A percentile compares a stretch with the other conserved stretches of the same genome.
These are phyloP conservation scores for Russula ochroleuca DNA, from an alignment of 768 basidiomycete genomes.

Conservation along the genomic window DNA sequence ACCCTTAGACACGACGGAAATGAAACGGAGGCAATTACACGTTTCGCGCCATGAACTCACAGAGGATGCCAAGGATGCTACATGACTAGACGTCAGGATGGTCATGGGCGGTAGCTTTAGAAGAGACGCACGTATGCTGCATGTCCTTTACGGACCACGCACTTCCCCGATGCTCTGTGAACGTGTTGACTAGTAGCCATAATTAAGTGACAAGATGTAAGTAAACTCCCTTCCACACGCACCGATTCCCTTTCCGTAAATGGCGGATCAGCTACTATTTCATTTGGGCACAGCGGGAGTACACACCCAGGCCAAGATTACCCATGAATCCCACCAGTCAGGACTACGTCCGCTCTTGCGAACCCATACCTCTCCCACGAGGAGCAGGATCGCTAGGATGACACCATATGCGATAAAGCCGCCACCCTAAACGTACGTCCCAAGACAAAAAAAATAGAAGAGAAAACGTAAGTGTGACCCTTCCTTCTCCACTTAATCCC, in stretches of 20 bases:
- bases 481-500: background rate
- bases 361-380: conserved; percentile 76
- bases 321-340: conserved; percentile 85
- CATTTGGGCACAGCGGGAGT: background rate
- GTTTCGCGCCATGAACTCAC: conserved; percentile 39
- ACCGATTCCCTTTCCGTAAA: conserved; percentile 28
- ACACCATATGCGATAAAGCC: conserved; percentile 86
- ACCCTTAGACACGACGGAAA: conserved; percentile 56
- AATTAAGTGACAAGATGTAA: background rate
- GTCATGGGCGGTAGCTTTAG: conserved; percentile 7
- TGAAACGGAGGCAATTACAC: background rate
- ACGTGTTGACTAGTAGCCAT: conserved; percentile 66
- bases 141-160: conserved; percentile 88
- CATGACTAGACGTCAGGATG: conserved; percentile 4
- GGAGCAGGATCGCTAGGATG: conserved; percentile 73
- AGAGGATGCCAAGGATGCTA: conserved; percentile 70
- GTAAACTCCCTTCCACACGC: background rate
- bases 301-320: conserved; percentile 52
- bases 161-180: conserved; percentile 83
- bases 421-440: conserved; percentile 48
- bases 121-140: conserved; percentile 76
- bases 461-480: background rate
- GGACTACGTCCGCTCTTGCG: conserved; percentile 65
- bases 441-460: background rate
- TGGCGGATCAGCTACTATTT: background rate